Conservation (phyloP, 2,329 filamentous ascomycete species). For the Fusarium tuaranense region DNA sequence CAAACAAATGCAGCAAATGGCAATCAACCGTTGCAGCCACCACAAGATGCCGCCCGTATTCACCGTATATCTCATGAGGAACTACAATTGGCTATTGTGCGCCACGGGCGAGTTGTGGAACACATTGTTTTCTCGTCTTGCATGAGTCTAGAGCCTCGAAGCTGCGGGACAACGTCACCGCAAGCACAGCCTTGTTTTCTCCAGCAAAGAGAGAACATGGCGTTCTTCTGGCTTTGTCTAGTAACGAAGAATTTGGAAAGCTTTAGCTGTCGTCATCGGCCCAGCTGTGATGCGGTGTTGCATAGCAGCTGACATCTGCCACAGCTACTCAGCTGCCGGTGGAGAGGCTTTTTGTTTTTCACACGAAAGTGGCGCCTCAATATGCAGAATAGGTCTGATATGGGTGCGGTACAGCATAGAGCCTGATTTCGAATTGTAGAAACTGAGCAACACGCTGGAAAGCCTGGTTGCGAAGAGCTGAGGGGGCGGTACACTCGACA, state of each 20-base stretch:
- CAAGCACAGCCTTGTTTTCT: neutral
- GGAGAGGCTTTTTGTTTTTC: neutral
- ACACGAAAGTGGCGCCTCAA: neutral
- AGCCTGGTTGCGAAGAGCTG: neutral
- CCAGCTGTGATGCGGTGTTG: neutral
- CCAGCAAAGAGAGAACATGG: neutral
- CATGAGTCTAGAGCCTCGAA: neutral
- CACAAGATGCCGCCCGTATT: neutral
- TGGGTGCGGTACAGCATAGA: neutral
- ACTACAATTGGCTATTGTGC: neutral
- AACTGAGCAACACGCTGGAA: neutral
- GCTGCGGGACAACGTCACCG: neutral
- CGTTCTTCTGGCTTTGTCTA: neutral
- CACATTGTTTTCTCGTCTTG: neutral
- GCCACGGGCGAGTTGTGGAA: neutral
- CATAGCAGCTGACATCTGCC: neutral
- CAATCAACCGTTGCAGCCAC: neutral
- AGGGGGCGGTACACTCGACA: neutral
- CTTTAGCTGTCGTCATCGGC: neutral
- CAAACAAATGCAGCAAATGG: neutral
- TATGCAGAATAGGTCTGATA: neutral
- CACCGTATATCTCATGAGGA: too few species aligned
- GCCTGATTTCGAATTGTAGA: neutral
- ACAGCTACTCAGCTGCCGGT: neutral
- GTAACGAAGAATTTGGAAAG: neutral